phyloP scores from a whole-genome alignment of 306 rosid genomes.

The Lathyrus aphaca region DNA sequence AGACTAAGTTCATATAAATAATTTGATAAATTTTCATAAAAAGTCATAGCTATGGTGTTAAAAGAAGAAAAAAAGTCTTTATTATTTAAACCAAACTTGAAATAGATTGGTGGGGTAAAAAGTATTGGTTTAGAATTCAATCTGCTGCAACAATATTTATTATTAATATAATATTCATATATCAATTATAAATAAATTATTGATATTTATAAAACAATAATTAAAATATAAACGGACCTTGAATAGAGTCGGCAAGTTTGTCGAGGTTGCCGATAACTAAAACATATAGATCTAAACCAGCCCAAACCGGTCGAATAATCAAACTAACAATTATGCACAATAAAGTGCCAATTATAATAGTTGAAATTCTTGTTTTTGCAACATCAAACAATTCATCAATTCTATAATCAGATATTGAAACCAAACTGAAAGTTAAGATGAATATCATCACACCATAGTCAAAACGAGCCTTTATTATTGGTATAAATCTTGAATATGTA shows the following conservation, averaged over 20 bases:
- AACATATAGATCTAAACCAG: conserved; percentile 70
- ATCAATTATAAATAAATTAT: too few relatives aligned
- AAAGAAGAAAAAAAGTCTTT: too few relatives aligned
- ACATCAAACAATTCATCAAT: conserved; percentile 50
- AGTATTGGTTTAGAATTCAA: too few relatives aligned
- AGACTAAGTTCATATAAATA: too few relatives aligned
- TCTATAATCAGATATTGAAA: conserved; percentile 70
- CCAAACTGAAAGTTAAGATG: conserved; percentile 86
- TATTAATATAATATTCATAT: too few relatives aligned
- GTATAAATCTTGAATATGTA: conserved; percentile 88
- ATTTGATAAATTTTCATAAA: too few relatives aligned
- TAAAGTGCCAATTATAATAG: conserved; percentile 67
- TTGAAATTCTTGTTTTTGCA: conserved; percentile 62
- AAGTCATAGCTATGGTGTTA: too few relatives aligned
- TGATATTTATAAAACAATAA: too few relatives aligned
- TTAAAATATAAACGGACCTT: conserved; percentile 43
- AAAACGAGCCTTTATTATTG: conserved; percentile 69
- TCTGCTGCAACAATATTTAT: too few relatives aligned
- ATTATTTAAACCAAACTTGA: too few relatives aligned
- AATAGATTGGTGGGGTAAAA: too few relatives aligned
- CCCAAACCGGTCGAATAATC: conserved; percentile 80
- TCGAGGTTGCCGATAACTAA: conserved; percentile 62
- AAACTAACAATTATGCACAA: conserved; percentile 61
- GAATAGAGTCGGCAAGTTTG: conserved; percentile 69
- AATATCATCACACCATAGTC: conserved; percentile 83